A percentile compares a stretch with the other conserved stretches of the same genome.
Evolutionary conservation across 164 flowering plant species (phyloP).

Genomic region (Magnolia kwangsiensis): DNA sequence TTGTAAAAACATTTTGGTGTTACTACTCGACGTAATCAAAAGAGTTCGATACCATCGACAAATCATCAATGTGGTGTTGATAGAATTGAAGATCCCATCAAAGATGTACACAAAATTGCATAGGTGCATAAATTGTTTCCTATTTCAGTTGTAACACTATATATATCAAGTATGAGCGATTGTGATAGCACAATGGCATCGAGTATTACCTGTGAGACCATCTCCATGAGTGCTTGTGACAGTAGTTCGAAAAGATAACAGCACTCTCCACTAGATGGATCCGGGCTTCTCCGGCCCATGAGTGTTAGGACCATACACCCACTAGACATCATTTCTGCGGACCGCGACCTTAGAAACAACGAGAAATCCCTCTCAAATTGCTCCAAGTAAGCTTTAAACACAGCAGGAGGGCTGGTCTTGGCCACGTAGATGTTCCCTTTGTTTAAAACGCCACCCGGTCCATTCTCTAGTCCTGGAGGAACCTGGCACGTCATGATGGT

Average conservation of each 20-base stretch:
- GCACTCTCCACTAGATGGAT: slow-evolving; percentile 30
- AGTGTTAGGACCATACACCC: slow-evolving; percentile 58
- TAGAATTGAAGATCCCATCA: too few species aligned
- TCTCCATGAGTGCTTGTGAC: slow-evolving; percentile 34
- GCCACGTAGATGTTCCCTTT: slow-evolving; percentile 51
- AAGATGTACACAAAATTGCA: too few species aligned
- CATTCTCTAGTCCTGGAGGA: slow-evolving; percentile 31
- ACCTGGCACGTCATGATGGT: slow-evolving; percentile 28
- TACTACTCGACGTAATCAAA: too few species aligned
- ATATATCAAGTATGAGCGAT: too few species aligned
- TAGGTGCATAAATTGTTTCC: too few species aligned
- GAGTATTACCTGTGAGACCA: slow-evolving; percentile 39
- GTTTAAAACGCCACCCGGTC: slow-evolving; percentile 13
- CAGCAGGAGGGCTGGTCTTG: slow-evolving; percentile 35
- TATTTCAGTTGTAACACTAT: too few species aligned
- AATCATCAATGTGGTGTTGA: too few species aligned
- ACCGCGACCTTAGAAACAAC: slow-evolving; percentile 36
- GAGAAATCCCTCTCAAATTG: slow-evolving; percentile 52
- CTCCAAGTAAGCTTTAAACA: slow-evolving; percentile 36
- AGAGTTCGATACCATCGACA: too few species aligned
- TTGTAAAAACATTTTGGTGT: too few species aligned
- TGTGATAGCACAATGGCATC: too few species aligned
- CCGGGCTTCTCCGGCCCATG: slow-evolving; percentile 39
- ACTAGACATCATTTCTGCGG: slow-evolving; percentile 41
- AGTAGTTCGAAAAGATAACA: slow-evolving; percentile 40